Conservation (phyloP, 106 monocot genomes). For the Allium sativum region DNA sequence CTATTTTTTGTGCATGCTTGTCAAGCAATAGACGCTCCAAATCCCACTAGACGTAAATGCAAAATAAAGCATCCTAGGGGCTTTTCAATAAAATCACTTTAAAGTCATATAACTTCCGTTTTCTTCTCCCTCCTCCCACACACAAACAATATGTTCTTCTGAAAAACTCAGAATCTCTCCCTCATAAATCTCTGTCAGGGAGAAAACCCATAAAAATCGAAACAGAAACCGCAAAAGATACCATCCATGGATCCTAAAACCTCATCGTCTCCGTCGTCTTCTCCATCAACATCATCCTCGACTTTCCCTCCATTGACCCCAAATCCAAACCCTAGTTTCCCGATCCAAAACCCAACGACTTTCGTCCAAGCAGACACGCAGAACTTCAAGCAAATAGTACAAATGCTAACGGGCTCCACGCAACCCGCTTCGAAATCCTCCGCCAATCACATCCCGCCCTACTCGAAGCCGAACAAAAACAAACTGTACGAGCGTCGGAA, state of each 20-base stretch:
- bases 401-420: constrained; percentile 88
- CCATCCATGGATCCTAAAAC: background rate
- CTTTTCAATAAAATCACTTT: too few relatives aligned
- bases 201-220: background rate
- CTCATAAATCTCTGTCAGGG: background rate
- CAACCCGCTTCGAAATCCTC: constrained; percentile 31
- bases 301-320: constrained; percentile 3
- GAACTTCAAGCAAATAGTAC: constrained; percentile 93
- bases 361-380: constrained; percentile 87
- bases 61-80: too few relatives aligned
- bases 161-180: too few relatives aligned
- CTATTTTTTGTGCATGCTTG: too few relatives aligned
- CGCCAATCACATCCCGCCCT: background rate
- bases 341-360: constrained; percentile 70
- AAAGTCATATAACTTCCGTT: too few relatives aligned
- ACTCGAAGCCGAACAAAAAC: constrained; percentile 37
- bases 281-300: constrained; percentile 8
- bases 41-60: too few relatives aligned
- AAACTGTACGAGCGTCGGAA: constrained; percentile 94
- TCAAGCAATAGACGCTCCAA: too few relatives aligned
- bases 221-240: constrained; percentile 1
- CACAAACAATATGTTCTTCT: too few relatives aligned
- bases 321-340: constrained; percentile 13
- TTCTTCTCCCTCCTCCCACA: too few relatives aligned
- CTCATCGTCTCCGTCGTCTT: constrained; percentile 1